phyloP scores from a whole-genome alignment of 495 filamentous ascomycete species.

The Aspergillus hancockii region DNA sequence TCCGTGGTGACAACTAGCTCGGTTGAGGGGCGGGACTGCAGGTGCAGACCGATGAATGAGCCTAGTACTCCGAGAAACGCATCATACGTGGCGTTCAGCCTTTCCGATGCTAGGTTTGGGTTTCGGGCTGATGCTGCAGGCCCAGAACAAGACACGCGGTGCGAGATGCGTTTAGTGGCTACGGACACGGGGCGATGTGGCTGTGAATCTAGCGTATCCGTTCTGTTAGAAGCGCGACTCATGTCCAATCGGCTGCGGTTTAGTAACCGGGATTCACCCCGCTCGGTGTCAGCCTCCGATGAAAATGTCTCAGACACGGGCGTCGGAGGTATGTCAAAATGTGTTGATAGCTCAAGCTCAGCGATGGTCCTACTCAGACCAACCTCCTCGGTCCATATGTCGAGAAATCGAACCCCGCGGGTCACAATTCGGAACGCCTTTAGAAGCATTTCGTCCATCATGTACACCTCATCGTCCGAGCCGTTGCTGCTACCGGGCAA shows the following conservation, averaged over 20 bases:
- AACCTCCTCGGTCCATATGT: conserved; percentile 79
- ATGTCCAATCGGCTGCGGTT: conserved; percentile 40
- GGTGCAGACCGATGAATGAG: conserved; percentile 87
- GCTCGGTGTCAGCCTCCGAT: conserved; percentile 29
- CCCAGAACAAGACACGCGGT: conserved; percentile 54
- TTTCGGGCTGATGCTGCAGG: conserved; percentile 45
- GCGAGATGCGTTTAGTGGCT: conserved; percentile 52
- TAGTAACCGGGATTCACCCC: conserved; percentile 38
- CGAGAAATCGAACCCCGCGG: conserved; percentile 87
- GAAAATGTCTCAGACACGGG: conserved; percentile 63
- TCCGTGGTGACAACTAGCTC: conserved; percentile 75
- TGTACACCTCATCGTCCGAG: conserved; percentile 60
- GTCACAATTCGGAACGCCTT: conserved; percentile 94
- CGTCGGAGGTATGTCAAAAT: conserved; percentile 61
- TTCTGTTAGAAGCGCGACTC: conserved; percentile 41
- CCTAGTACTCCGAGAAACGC: conserved; percentile 83
- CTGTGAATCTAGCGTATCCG: conserved; percentile 33
- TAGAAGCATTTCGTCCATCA: conserved; percentile 88
- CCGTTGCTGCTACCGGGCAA: conserved; percentile 49
- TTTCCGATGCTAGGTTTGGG: conserved; percentile 61
- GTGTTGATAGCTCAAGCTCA: conserved; percentile 51
- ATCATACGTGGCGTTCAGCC: conserved; percentile 77
- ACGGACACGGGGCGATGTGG: conserved; percentile 36
- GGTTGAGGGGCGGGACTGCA: conserved; percentile 83
- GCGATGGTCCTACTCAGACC: conserved; percentile 62